Conservation (phyloP, 2,329 filamentous ascomycete genomes). For the Penicillium griseofulvum region DNA sequence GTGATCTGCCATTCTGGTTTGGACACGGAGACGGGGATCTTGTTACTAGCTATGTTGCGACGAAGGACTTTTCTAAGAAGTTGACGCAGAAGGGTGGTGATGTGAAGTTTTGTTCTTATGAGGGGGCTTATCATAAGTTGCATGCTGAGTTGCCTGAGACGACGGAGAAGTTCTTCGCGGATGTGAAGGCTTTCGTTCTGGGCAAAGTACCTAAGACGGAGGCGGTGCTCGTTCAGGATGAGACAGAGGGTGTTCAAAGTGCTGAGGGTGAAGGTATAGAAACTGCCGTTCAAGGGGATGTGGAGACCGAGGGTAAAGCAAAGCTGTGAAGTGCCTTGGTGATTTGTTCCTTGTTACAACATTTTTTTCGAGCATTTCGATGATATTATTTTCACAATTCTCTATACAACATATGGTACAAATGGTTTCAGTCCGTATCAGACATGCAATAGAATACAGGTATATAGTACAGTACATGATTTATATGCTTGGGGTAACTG, state of each 20-base stretch:
- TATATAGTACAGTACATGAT: conserved; percentile 8
- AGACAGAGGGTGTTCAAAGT: background rate
- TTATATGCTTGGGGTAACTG: conserved; percentile 3
- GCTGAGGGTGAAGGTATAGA: background rate
- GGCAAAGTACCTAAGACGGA: conserved; percentile 6
- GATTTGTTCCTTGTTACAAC: background rate
- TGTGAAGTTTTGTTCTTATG: conserved; percentile 69
- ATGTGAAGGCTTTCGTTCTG: conserved; percentile 67
- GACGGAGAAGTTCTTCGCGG: conserved; percentile 47
- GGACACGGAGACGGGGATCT: conserved; percentile 74
- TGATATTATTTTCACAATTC: background rate
- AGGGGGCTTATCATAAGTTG: conserved; percentile 72
- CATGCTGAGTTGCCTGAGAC: conserved; percentile 32
- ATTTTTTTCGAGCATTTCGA: background rate
- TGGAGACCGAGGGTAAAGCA: background rate
- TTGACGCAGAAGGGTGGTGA: conserved; percentile 66
- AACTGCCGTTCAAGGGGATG: background rate
- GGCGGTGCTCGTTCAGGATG: background rate
- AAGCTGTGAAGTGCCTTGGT: conserved; percentile 12
- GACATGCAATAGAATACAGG: conserved; percentile 10
- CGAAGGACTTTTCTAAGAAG: conserved; percentile 61
- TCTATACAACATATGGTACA: conserved; percentile 9
- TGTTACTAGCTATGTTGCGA: conserved; percentile 64
- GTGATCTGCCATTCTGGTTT: conserved; percentile 64
- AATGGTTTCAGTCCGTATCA: conserved; percentile 1